phyloP scores from a whole-genome alignment of 371 early-diverging fungal genomes.

The Mortierella sp. region DNA sequence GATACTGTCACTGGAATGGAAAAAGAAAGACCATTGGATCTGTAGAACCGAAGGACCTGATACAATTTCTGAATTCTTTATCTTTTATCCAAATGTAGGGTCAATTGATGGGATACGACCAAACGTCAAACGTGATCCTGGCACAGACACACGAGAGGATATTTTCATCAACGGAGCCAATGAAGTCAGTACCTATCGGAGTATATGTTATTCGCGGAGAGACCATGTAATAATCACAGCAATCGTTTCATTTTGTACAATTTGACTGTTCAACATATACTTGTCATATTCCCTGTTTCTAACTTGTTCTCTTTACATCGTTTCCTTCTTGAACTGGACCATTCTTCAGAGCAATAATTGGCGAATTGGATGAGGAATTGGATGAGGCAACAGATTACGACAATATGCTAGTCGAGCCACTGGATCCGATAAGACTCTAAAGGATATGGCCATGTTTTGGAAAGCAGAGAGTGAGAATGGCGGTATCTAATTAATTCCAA shows the following conservation, averaged over 20 bases:
- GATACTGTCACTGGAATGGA: background rate
- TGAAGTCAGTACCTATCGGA: constrained; percentile 51
- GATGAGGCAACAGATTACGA: constrained; percentile 46
- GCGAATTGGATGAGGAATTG: constrained; percentile 49
- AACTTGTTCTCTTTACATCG: background rate
- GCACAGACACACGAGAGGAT: constrained; percentile 50
- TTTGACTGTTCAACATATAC: background rate
- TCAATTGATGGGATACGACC: constrained; percentile 47
- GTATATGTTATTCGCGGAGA: constrained; percentile 55
- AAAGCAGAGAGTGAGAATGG: background rate
- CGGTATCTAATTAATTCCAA: background rate
- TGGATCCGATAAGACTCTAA: constrained; percentile 46
- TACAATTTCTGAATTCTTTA: constrained; percentile 6
- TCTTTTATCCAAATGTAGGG: constrained; percentile 20
- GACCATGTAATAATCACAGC: constrained; percentile 30
- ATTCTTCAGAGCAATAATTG: constrained; percentile 39
- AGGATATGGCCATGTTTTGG: background rate
- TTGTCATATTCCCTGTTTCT: background rate
- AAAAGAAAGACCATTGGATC: background rate
- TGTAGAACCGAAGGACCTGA: background rate
- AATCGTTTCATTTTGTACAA: background rate
- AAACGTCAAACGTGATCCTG: constrained; percentile 46
- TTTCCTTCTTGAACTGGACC: background rate
- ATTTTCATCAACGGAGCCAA: constrained; percentile 46
- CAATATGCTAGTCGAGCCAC: constrained; percentile 41